These are phyloP conservation scores for Coffea canephora DNA, from an alignment of 257 asterid species.

Conservation along the genomic window DNA sequence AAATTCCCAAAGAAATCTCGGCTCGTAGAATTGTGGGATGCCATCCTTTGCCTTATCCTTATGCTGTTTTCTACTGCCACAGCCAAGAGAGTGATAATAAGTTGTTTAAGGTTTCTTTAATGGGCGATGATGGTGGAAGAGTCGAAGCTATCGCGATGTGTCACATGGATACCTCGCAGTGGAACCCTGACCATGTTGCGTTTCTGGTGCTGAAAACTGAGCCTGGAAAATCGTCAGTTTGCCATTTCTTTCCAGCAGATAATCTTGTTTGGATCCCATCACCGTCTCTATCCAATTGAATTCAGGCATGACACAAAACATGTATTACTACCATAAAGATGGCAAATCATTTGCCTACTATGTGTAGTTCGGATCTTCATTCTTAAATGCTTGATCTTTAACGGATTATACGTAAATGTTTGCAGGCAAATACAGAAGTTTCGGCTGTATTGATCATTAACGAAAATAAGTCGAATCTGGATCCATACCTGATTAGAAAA, in stretches of 20 bases:
- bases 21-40: conserved; percentile 53
- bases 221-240: conserved; percentile 26
- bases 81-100: conserved; percentile 53
- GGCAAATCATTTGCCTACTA: too few relatives aligned
- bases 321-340: too few relatives aligned
- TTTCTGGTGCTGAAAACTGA: conserved; percentile 16
- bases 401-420: too few relatives aligned
- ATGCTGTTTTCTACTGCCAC: conserved; percentile 79
- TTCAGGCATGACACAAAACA: too few relatives aligned
- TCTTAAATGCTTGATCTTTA: too few relatives aligned
- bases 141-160: conserved; percentile 26
- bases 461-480: too few relatives aligned
- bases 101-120: conserved; percentile 32
- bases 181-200: conserved; percentile 20
- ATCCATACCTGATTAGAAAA: too few relatives aligned
- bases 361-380: too few relatives aligned
- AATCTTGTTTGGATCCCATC: conserved; percentile 1
- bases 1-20: conserved; percentile 30
- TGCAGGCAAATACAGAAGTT: too few relatives aligned
- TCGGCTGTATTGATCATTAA: too few relatives aligned
- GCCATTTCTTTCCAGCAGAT: conserved; percentile 29
- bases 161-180: conserved; percentile 28
- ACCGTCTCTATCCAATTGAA: too few relatives aligned
- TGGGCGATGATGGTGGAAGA: conserved; percentile 23
- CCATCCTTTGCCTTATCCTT: conserved; percentile 83